Percentiles rank a stretch among this genome's conserved stretches.
Evolutionary conservation across 345 rosid species (phyloP).

Genomic region (Salix arbutifolia): DNA sequence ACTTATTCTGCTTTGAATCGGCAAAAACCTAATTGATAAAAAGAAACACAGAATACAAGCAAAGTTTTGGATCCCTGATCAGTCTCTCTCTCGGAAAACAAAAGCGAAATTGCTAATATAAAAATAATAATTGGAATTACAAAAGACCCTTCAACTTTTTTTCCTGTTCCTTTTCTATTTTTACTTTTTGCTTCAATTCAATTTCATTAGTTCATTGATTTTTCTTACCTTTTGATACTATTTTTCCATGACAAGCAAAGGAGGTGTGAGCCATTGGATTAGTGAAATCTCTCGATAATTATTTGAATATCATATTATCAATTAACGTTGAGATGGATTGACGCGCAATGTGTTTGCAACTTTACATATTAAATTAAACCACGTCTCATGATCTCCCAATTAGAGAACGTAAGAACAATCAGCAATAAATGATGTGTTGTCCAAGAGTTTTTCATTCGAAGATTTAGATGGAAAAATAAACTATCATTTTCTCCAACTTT

Average conservation of each 20-base stretch:
- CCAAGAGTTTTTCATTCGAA: neutral
- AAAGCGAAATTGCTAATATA: neutral
- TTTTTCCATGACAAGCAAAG: no score
- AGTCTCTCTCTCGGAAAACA: conserved; percentile 1
- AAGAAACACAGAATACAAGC: conserved; percentile 17
- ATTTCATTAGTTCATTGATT: no score
- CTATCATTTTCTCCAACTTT: no score
- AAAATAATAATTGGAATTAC: neutral
- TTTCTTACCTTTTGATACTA: no score
- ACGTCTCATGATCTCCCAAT: neutral
- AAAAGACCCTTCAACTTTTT: neutral
- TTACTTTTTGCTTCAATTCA: no score
- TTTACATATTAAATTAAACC: no score
- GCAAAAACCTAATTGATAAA: neutral
- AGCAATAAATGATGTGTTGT: neutral
- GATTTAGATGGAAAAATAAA: neutral
- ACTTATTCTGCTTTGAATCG: neutral
- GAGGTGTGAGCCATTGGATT: no score
- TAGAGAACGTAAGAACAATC: neutral
- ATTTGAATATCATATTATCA: no score
- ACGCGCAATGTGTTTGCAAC: no score
- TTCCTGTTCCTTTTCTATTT: no score
- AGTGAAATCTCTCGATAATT: no score
- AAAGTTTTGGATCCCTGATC: conserved; percentile 16
- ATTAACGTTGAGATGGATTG: no score